These are phyloP conservation scores for Candida maltosa DNA, from an alignment of 805 yeast genomes.

Conservation along the genomic window DNA sequence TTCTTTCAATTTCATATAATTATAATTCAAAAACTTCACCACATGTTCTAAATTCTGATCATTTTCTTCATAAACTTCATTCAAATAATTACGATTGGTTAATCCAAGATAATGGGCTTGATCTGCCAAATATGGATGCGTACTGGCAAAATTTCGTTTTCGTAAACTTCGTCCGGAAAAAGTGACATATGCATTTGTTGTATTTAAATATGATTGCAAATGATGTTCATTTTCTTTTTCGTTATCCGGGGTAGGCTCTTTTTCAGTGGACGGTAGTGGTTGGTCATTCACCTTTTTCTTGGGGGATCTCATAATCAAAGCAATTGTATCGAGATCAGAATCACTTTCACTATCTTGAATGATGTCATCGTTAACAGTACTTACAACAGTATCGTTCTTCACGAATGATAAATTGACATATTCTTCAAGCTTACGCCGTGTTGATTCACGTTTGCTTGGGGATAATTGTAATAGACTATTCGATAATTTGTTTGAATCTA, in stretches of 20 bases:
- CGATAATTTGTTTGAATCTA: constrained; percentile 7
- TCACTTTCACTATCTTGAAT: constrained; percentile 7
- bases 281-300: background rate
- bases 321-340: constrained; percentile 2
- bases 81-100: constrained; percentile 30
- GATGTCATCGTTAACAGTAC: constrained; percentile 1
- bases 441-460: constrained; percentile 1
- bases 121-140: constrained; percentile 44
- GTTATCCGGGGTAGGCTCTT: background rate
- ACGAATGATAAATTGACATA: background rate
- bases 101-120: constrained; percentile 43
- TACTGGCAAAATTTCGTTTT: constrained; percentile 40
- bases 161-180: constrained; percentile 28
- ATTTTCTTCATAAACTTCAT: constrained; percentile 33
- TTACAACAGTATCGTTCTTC: background rate
- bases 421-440: background rate
- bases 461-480: constrained; percentile 5
- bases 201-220: constrained; percentile 8
- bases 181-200: constrained; percentile 2
- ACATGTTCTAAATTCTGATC: constrained; percentile 29
- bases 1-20: constrained; percentile 27
- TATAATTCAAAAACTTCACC: constrained; percentile 31
- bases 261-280: background rate
- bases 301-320: constrained; percentile 1
- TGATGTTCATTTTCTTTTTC: constrained; percentile 9